A percentile compares a stretch with the other conserved stretches of the same genome.
Evolutionary conservation across 768 basidiomycete species (phyloP).

Genomic region (Udeniomyces megalosporus): DNA sequence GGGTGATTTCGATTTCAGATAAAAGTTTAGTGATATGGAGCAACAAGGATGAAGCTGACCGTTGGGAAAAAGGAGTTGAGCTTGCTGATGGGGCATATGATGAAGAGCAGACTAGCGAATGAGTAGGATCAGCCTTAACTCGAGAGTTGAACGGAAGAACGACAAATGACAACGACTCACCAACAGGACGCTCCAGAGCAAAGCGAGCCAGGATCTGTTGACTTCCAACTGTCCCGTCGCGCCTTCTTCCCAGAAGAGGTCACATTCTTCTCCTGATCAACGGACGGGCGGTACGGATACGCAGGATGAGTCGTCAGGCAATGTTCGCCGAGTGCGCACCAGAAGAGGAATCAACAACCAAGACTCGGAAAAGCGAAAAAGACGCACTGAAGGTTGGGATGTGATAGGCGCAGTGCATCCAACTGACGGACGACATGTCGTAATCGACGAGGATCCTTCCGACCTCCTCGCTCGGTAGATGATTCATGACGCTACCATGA

Average conservation of each 20-base stretch:
- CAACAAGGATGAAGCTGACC: neutral
- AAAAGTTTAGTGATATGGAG: neutral
- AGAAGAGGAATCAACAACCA: too few relatives aligned
- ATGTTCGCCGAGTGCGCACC: too few relatives aligned
- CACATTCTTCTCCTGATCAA: conserved; percentile 13
- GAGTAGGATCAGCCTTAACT: neutral
- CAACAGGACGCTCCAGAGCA: conserved; percentile 17
- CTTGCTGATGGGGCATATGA: conserved; percentile 16
- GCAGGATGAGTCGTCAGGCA: too few relatives aligned
- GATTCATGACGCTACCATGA: neutral
- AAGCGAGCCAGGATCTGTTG: conserved; percentile 18
- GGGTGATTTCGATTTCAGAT: too few relatives aligned
- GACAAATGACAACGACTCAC: conserved; percentile 1
- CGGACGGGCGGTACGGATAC: neutral
- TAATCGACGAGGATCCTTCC: conserved; percentile 5
- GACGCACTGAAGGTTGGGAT: conserved; percentile 5
- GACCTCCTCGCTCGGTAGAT: conserved; percentile 5
- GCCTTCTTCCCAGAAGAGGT: conserved; percentile 19
- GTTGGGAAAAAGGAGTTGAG: neutral
- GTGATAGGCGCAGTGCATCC: conserved; percentile 14
- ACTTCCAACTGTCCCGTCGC: conserved; percentile 18
- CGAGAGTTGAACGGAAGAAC: neutral
- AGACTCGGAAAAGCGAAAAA: too few relatives aligned
- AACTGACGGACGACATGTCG: conserved; percentile 9
- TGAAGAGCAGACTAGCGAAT: conserved; percentile 11